Evolutionary conservation across 2,329 filamentous ascomycete species (phyloP).

Genomic region (Venturia effusa): DNA sequence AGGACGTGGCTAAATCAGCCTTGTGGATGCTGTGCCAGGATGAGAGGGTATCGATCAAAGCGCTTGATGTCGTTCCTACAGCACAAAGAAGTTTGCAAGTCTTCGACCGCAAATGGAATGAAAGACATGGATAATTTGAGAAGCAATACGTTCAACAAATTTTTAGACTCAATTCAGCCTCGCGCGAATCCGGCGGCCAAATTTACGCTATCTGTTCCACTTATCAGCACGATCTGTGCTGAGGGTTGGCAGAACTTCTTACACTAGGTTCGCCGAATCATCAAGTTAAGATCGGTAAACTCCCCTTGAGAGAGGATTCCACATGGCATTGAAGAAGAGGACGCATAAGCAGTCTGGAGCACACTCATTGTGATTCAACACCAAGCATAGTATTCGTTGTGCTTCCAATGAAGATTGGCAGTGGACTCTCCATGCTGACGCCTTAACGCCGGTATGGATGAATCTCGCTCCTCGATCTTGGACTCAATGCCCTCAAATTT

Average conservation of each 20-base stretch:
- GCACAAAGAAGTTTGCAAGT: conserved; percentile 27
- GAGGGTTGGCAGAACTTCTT: too few relatives aligned
- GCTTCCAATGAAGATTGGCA: not conserved
- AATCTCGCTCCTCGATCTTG: not conserved
- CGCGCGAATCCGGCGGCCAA: too few relatives aligned
- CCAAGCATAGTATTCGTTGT: conserved; percentile 8
- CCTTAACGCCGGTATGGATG: not conserved
- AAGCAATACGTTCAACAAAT: not conserved
- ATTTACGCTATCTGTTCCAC: too few relatives aligned
- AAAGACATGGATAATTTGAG: conserved; percentile 1
- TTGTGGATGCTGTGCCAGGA: conserved; percentile 33
- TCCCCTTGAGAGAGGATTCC: too few relatives aligned
- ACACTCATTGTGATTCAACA: not conserved
- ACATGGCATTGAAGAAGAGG: too few relatives aligned
- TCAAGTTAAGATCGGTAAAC: too few relatives aligned
- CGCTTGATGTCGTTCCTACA: conserved; percentile 37
- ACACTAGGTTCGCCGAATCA: too few relatives aligned
- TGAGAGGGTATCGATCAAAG: conserved; percentile 33
- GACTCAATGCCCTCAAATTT: not conserved
- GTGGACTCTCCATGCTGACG: not conserved
- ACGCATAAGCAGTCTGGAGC: not conserved
- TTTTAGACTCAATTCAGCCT: too few relatives aligned
- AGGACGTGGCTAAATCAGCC: conserved; percentile 33
- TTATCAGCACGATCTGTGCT: too few relatives aligned
- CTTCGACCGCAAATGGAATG: conserved; percentile 27